Evolutionary conservation across 2,329 filamentous ascomycete genomes (phyloP).

Genomic region (Botrytis fabae): DNA sequence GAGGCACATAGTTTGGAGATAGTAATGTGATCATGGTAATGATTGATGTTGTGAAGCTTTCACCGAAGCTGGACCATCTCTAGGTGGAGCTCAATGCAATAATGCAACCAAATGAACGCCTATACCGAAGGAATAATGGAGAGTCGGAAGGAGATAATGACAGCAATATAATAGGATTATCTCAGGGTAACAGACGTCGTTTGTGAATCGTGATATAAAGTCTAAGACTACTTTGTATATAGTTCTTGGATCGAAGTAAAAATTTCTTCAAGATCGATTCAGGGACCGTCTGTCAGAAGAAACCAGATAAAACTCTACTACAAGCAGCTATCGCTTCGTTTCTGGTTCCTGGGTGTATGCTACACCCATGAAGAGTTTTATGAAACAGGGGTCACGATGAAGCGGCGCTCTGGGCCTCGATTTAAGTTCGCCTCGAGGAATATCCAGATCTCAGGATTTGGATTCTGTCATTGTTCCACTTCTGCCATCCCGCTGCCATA

Average conservation of each 20-base stretch:
- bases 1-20: slow-evolving; percentile 20
- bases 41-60: neutral
- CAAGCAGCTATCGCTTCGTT: no score
- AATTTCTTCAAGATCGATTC: neutral
- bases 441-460: neutral
- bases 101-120: neutral
- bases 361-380: neutral
- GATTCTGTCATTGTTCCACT: neutral
- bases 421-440: neutral
- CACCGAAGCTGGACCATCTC: neutral
- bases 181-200: neutral
- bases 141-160: neutral
- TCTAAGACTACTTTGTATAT: neutral
- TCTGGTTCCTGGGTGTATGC: neutral
- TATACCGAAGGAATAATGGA: neutral
- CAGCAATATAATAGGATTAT: neutral
- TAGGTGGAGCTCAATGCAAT: neutral
- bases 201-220: neutral
- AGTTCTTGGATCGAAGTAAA: neutral
- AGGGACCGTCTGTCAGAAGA: neutral
- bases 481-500: neutral
- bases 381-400: slow-evolving; percentile 2
- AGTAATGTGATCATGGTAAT: slow-evolving; percentile 7
- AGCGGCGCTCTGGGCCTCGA: neutral
- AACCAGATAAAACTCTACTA: neutral